Base-by-base conservation (phyloP, 306 rosid species). In the Inga laurina region DNA sequence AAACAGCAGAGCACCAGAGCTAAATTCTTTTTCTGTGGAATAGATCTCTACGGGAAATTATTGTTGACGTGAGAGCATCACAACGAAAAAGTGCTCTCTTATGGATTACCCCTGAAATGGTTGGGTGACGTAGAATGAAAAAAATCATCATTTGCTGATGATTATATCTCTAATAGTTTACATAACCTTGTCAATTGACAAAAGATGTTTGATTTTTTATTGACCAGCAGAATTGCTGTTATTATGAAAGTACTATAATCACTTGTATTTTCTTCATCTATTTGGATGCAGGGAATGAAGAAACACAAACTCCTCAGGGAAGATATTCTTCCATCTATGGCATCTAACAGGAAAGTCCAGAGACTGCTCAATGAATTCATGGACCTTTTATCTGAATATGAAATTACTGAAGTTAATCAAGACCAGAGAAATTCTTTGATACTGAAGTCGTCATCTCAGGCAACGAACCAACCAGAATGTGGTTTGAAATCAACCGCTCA, bases 251-350 rank as follows among this genome's bases (percentile, higher is more conserved):
- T 75, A n/a, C 21, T n/a, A 27, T 54, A 45, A 39, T 81, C 69
- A 57, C 61, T 7, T 10, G 44, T 24, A 68, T 74, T 46, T 18
- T 80, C 79, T 88, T 68, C 45, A 81, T 51, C 54, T 52, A 7
- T 68, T 61, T 75, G 84, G 76, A 69, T 82, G 80, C 91, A 96
- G 99, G 99, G 97, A 78, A 84, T 96, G 97, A 92, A 83, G 87
- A 96, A 96, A 74, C 99, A 96, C 81, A 92, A 92, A 83, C 99
- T 94, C 51, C 91, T 96, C 35, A 92, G 87, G 77, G 98, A 96
- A 85, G 99, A 94, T 49, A 94, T 96, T 84, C 98, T 96, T 89
- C 98, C 99, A 18, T 92, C 99, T 24, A 91, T 96, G 94, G 99
- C 99, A 62, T 92, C 99, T 7, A 96, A 96, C 87, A 89, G 99